Conservation (phyloP, 352 stramenopile species). For the Globisporangium lucens region DNA sequence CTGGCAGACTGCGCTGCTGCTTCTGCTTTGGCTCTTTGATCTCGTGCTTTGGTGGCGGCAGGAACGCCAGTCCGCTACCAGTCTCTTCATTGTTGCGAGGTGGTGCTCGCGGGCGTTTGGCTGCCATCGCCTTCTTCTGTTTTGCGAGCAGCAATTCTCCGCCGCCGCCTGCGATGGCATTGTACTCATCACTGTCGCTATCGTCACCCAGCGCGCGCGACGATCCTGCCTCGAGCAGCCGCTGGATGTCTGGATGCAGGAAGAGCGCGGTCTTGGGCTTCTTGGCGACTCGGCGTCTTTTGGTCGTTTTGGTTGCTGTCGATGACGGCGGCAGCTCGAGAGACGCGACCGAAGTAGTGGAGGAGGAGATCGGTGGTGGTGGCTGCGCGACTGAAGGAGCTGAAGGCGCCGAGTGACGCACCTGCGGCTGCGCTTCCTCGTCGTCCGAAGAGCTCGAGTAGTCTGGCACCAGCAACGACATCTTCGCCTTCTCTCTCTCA, state of each 20-base stretch:
- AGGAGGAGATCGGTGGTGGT: neutral
- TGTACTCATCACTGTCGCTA: constrained; percentile 29
- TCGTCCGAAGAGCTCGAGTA: constrained; percentile 62
- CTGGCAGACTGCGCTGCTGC: neutral
- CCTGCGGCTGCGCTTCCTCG: constrained; percentile 16
- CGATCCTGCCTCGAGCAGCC: constrained; percentile 42
- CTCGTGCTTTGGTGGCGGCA: constrained; percentile 56
- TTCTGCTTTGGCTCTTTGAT: constrained; percentile 42
- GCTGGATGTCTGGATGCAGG: constrained; percentile 55
- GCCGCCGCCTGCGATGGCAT: neutral
- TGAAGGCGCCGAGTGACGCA: neutral
- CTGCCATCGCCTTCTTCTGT: constrained; percentile 41
- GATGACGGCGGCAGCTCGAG: neutral
- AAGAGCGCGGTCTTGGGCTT: constrained; percentile 51
- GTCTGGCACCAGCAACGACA: constrained; percentile 53
- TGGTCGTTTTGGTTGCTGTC: constrained; percentile 18
- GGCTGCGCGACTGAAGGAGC: neutral
- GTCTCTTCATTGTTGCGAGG: constrained; percentile 4
- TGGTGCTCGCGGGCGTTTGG: constrained; percentile 27
- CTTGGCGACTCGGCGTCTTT: constrained; percentile 29
- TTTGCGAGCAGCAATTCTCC: constrained; percentile 42
- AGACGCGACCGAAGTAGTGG: neutral
- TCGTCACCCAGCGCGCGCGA: constrained; percentile 19
- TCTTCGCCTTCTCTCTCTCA: constrained; percentile 12
- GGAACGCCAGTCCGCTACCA: constrained; percentile 41